A percentile compares a stretch with the other conserved stretches of the same genome.
phyloP scores from a whole-genome alignment of 2,329 filamentous ascomycete genomes.

The Pseudogymnoascus sp. region DNA sequence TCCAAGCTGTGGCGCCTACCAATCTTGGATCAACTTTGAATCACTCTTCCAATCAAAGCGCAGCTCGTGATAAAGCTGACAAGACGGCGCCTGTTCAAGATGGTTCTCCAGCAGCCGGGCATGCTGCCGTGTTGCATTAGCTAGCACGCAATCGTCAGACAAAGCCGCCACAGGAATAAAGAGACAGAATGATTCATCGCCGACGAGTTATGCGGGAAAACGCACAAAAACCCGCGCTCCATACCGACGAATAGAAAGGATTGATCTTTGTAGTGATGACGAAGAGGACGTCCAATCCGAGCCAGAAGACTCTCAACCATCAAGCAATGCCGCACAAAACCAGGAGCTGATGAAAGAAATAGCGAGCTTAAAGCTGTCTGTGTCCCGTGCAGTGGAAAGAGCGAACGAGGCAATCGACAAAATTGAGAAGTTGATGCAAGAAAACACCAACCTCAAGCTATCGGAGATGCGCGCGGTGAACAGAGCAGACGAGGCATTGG shows the following conservation, averaged over 20 bases:
- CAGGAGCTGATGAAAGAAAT: not conserved
- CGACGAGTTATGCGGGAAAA: not conserved
- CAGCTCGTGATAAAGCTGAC: not conserved
- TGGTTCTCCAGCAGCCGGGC: not conserved
- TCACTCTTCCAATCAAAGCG: not conserved
- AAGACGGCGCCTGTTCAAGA: not conserved
- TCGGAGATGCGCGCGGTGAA: not conserved
- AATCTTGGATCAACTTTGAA: not conserved
- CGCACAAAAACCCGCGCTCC: not conserved
- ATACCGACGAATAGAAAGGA: not conserved
- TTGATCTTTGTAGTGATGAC: not conserved
- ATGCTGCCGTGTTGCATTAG: not conserved
- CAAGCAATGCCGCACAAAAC: not conserved
- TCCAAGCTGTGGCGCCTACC: not conserved
- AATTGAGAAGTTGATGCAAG: not conserved
- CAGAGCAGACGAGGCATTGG: not conserved
- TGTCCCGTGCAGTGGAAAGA: not conserved
- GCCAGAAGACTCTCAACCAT: not conserved
- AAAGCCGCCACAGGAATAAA: not conserved
- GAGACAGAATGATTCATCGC: not conserved
- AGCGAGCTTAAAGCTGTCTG: not conserved
- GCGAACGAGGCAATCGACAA: not conserved
- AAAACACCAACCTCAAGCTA: not conserved
- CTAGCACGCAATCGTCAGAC: too few species aligned
- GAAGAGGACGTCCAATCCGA: not conserved